Conservation (phyloP, 192 early-diverging fungal species). For the Helicostylum pulchrum region DNA sequence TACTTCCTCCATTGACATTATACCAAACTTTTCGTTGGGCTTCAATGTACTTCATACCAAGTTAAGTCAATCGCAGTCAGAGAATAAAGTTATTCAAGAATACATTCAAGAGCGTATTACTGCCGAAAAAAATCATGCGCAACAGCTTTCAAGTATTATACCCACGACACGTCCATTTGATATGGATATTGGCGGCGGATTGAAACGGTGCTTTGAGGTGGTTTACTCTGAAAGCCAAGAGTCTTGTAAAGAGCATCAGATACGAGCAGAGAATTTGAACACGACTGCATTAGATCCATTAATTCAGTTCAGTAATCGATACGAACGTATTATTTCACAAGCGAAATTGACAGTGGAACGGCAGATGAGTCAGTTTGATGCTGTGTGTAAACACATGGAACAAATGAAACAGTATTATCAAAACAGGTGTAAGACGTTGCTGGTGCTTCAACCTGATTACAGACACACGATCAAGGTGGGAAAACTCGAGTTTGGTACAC, state of each 20-base stretch:
- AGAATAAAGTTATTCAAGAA: constrained; percentile 49
- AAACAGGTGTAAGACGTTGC: not conserved
- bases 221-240: constrained; percentile 46
- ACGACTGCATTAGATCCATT: constrained; percentile 31
- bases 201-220: constrained; percentile 47
- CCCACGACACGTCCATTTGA: constrained; percentile 29
- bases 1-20: constrained; percentile 11
- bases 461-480: not conserved
- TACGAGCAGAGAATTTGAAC: constrained; percentile 40
- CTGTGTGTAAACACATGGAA: not conserved
- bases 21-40: constrained; percentile 41
- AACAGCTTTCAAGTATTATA: constrained; percentile 15
- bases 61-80: constrained; percentile 43
- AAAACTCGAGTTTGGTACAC: not conserved
- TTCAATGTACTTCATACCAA: constrained; percentile 50
- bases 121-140: constrained; percentile 37
- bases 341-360: constrained; percentile 10
- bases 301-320: constrained; percentile 5
- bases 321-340: constrained; percentile 17
- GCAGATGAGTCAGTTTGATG: constrained; percentile 15
- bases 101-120: constrained; percentile 46
- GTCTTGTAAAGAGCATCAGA: constrained; percentile 40
- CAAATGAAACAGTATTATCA: constrained; percentile 5
- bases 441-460: not conserved
- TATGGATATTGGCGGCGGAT: constrained; percentile 42